Conservation (phyloP, 345 rosid species). For the Murraya paniculata region DNA sequence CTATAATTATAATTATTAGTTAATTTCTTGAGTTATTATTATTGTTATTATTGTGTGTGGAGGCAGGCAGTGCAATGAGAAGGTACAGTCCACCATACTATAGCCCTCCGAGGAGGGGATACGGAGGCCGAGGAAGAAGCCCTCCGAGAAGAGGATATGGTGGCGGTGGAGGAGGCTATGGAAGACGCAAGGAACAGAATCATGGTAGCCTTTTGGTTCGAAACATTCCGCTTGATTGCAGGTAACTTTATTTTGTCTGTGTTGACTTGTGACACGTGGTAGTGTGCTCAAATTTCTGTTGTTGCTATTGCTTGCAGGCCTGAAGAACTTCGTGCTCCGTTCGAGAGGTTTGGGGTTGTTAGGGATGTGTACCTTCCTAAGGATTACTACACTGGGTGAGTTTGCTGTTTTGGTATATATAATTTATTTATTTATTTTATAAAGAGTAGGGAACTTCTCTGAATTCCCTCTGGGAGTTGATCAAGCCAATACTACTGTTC, state of each 20-base stretch:
- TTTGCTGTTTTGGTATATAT: not conserved
- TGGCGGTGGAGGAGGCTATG: conserved; percentile 64
- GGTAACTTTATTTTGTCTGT: conserved; percentile 35
- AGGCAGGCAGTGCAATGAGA: conserved; percentile 52
- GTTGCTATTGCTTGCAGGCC: conserved; percentile 44
- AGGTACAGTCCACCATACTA: conserved; percentile 77
- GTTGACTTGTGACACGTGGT: not conserved
- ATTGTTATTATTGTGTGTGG: not conserved
- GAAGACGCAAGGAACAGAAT: conserved; percentile 70
- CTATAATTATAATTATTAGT: not conserved
- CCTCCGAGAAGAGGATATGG: conserved; percentile 69
- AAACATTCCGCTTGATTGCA: conserved; percentile 90
- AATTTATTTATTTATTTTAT: too few relatives aligned
- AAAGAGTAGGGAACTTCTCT: not conserved
- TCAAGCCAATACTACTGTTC: not conserved
- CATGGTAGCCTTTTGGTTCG: conserved; percentile 90
- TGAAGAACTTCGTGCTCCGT: conserved; percentile 81
- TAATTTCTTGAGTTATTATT: too few relatives aligned
- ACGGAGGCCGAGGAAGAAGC: conserved; percentile 74
- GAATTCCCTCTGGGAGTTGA: not conserved
- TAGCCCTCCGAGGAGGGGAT: conserved; percentile 93
- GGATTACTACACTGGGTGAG: conserved; percentile 93
- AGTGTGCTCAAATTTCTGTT: not conserved
- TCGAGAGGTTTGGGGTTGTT: conserved; percentile 85
- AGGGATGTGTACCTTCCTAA: conserved; percentile 92